A percentile compares a stretch with the other conserved stretches of the same genome.
phyloP scores from a whole-genome alignment of 306 rosid genomes.

The Vicia faba region DNA sequence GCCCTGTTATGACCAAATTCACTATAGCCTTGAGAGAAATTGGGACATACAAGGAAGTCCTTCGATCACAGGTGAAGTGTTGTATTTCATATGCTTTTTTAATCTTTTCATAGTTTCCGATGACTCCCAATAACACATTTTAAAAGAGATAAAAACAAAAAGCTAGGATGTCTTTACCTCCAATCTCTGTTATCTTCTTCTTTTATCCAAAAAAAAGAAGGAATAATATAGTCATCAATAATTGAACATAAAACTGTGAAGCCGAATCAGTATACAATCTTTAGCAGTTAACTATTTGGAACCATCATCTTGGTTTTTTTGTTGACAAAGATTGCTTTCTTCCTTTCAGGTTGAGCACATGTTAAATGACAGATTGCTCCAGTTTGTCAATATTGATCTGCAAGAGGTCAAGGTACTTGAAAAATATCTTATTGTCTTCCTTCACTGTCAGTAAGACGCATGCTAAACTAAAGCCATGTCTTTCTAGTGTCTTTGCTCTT shows the following conservation, averaged over 20 bases:
- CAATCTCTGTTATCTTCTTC: neutral
- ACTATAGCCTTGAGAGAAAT: conserved; percentile 98
- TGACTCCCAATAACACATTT: conserved; percentile 32
- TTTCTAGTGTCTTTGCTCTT: conserved; percentile 22
- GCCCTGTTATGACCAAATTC: conserved; percentile 99
- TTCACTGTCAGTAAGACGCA: conserved; percentile 22
- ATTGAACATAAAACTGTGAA: conserved; percentile 21
- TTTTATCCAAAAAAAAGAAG: conserved; percentile 2
- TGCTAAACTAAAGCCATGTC: conserved; percentile 11
- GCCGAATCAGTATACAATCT: neutral
- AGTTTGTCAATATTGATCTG: conserved; percentile 91
- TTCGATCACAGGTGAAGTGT: conserved; percentile 87
- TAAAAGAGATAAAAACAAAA: neutral
- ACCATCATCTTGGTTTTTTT: conserved; percentile 27
- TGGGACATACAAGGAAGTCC: conserved; percentile 99
- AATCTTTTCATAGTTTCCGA: conserved; percentile 9
- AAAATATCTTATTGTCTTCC: conserved; percentile 5
- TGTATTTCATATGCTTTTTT: conserved; percentile 31
- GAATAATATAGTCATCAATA: neutral
- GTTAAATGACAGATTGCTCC: conserved; percentile 96
- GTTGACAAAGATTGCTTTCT: conserved; percentile 41
- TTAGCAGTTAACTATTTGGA: conserved; percentile 29
- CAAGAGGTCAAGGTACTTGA: conserved; percentile 90
- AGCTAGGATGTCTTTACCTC: neutral
- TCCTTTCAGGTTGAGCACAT: conserved; percentile 88